These are phyloP conservation scores for Penicillium sp. DNA, from an alignment of 2,329 filamentous ascomycete species.

Conservation along the genomic window DNA sequence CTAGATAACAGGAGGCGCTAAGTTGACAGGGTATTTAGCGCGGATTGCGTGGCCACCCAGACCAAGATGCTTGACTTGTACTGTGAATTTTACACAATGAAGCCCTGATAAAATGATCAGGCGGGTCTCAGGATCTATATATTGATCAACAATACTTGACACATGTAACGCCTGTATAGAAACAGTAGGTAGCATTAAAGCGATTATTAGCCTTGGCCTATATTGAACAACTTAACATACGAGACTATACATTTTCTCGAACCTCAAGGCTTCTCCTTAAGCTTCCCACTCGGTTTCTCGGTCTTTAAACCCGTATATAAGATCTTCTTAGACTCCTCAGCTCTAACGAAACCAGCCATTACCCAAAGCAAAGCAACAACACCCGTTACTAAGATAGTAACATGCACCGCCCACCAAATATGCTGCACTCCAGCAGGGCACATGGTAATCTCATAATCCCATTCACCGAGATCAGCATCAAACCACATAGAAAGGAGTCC, in stretches of 20 bases:
- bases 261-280: not conserved
- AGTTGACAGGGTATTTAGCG: too few relatives aligned
- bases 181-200: too few relatives aligned
- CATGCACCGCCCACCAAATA: conserved; percentile 89
- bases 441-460: conserved; percentile 76
- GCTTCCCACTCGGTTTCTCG: not conserved
- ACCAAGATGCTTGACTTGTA: too few relatives aligned
- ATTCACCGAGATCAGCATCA: conserved; percentile 65
- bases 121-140: not conserved
- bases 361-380: conserved; percentile 31
- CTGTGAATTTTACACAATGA: too few relatives aligned
- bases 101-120: not conserved
- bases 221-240: not conserved
- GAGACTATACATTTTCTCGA: not conserved
- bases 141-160: too few relatives aligned
- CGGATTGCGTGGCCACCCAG: too few relatives aligned
- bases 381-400: conserved; percentile 61
- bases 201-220: too few relatives aligned
- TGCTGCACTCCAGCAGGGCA: conserved; percentile 84
- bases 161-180: too few relatives aligned
- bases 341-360: conserved; percentile 3
- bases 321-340: not conserved
- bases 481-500: conserved; percentile 90
- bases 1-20: too few relatives aligned
- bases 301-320: not conserved